Evolutionary conservation across 2,329 filamentous ascomycete genomes (phyloP).

Genomic region (Verticillium albo-atrum): DNA sequence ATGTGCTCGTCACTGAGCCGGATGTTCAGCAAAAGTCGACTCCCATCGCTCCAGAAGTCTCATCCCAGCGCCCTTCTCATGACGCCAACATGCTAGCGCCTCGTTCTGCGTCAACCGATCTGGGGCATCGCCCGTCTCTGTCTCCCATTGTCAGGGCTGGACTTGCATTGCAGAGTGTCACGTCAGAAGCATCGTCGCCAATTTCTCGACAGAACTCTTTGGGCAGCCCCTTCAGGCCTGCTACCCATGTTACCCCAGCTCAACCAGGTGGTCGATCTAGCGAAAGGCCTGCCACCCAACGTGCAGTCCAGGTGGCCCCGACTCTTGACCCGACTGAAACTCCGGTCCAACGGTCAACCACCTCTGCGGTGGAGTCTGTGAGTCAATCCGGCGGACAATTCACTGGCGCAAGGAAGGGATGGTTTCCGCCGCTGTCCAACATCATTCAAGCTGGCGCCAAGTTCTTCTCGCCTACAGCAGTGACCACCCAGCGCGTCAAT

Average conservation of each 20-base stretch:
- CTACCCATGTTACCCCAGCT: not conserved
- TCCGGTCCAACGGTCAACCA: not conserved
- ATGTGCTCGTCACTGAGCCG: not conserved
- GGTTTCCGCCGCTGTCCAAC: constrained; percentile 5
- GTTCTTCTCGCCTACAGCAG: constrained; percentile 9
- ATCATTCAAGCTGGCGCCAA: constrained; percentile 11
- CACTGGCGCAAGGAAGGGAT: constrained; percentile 4
- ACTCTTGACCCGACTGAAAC: not conserved
- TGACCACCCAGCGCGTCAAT: not conserved
- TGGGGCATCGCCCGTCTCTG: constrained; percentile 36
- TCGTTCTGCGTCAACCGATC: constrained; percentile 14
- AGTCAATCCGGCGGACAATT: constrained; percentile 5
- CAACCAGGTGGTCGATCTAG: not conserved
- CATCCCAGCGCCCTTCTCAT: not conserved
- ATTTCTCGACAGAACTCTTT: constrained; percentile 45
- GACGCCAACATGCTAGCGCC: constrained; percentile 11
- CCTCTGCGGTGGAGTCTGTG: not conserved
- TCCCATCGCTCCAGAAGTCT: not conserved
- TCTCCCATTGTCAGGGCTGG: constrained; percentile 57
- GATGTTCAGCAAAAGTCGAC: not conserved
- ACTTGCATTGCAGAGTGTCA: constrained; percentile 51
- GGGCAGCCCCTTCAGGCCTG: constrained; percentile 48
- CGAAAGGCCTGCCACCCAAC: not conserved
- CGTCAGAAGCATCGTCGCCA: constrained; percentile 55
- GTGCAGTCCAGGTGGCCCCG: not conserved